Evolutionary conservation across 306 rosid species (phyloP).

Genomic region (Pterocarpus macrocarpus): DNA sequence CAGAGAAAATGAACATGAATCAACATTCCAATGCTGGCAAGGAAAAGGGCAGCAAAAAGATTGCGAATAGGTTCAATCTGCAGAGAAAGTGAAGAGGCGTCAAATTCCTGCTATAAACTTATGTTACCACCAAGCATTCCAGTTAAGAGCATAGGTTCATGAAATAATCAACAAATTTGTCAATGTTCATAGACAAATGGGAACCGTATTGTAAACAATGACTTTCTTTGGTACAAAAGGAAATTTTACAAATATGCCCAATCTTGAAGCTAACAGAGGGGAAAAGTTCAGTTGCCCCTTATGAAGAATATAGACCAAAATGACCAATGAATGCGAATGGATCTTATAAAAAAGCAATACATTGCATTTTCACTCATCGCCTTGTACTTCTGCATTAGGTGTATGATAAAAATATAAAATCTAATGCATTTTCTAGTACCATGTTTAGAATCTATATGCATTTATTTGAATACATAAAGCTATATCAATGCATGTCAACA

Average conservation of each 20-base stretch:
- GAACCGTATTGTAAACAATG: constrained; percentile 28
- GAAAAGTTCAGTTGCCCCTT: not conserved
- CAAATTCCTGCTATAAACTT: constrained; percentile 31
- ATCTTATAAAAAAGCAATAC: not conserved
- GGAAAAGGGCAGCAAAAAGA: constrained; percentile 94
- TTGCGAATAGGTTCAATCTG: constrained; percentile 98
- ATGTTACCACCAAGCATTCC: constrained; percentile 20
- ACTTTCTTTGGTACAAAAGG: not conserved
- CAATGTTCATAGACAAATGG: constrained; percentile 23
- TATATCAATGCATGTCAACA: constrained; percentile 41
- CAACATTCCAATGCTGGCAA: constrained; percentile 97
- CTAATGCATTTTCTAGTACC: constrained; percentile 26
- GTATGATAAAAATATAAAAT: constrained; percentile 26
- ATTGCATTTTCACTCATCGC: constrained; percentile 18
- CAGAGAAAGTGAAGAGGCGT: constrained; percentile 45
- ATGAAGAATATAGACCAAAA: constrained; percentile 29
- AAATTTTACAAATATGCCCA: constrained; percentile 24
- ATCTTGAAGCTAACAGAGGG: constrained; percentile 6
- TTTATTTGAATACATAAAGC: constrained; percentile 34
- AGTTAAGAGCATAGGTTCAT: constrained; percentile 32
- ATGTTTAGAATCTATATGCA: constrained; percentile 22
- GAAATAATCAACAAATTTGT: constrained; percentile 34
- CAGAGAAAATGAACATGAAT: constrained; percentile 98
- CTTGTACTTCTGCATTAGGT: constrained; percentile 18
- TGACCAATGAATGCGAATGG: constrained; percentile 26